Conservation (phyloP, 2,329 filamentous ascomycete genomes). For the Microdochium trichocladiopsis region DNA sequence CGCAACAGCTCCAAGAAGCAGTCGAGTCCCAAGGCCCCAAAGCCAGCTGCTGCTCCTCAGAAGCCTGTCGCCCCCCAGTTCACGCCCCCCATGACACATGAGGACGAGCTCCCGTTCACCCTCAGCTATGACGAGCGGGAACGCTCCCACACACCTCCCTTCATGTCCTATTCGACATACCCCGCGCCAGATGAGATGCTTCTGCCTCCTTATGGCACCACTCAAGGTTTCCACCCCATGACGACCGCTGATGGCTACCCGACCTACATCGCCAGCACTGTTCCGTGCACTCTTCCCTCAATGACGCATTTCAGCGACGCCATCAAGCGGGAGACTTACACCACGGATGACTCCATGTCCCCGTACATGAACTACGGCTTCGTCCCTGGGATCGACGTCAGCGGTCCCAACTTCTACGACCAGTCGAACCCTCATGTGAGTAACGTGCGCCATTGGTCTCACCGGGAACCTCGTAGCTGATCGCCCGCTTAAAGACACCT, state of each 20-base stretch:
- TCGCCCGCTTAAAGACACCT: constrained; percentile 56
- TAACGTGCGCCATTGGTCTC: constrained; percentile 39
- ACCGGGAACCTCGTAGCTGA: constrained; percentile 41
- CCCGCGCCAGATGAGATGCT: constrained; percentile 58
- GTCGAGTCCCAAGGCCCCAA: constrained; percentile 43
- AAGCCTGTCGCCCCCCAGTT: constrained; percentile 39
- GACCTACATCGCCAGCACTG: constrained; percentile 48
- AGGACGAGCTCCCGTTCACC: constrained; percentile 62
- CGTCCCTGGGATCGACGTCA: constrained; percentile 57
- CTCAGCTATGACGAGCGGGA: constrained; percentile 56
- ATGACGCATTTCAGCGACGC: constrained; percentile 58
- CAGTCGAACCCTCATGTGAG: constrained; percentile 70
- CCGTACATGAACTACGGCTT: constrained; percentile 64
- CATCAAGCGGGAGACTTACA: constrained; percentile 59
- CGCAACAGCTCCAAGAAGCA: constrained; percentile 22
- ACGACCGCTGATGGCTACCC: constrained; percentile 44
- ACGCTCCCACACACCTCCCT: constrained; percentile 64
- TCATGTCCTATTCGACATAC: constrained; percentile 62
- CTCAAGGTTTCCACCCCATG: constrained; percentile 44
- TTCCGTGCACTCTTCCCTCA: constrained; percentile 55
- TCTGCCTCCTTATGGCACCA: constrained; percentile 50
- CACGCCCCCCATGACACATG: constrained; percentile 51
- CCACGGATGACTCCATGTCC: constrained; percentile 51
- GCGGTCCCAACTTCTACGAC: constrained; percentile 55
- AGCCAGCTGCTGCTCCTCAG: constrained; percentile 16